Base-by-base conservation (phyloP, 2,329 filamentous ascomycete genomes). In the Botrytis pseudocinerea region DNA sequence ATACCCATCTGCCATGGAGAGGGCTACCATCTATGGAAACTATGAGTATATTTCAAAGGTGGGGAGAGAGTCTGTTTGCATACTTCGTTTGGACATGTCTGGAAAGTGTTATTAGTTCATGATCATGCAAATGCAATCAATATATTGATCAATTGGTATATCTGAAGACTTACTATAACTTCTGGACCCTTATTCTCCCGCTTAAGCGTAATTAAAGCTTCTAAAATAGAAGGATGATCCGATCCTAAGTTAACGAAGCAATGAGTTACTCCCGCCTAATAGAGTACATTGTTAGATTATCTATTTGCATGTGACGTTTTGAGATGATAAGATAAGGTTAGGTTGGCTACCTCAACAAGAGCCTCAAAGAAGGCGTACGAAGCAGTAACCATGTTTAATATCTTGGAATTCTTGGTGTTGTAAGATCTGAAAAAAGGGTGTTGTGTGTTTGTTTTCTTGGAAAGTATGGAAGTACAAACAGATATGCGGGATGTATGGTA, bases 1-100 rank as follows among this genome's bases (percentile, higher is more conserved):
- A 78, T 91, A 93, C 57, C 92, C 92, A 79, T 93, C 91, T 16
- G 92, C 92, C 89, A 93, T 92, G 46, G 91, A 93, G 16, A 93
- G 85, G 9, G 91, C 92, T 9, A 92, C 91, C 89, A 93, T 92
- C 86, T 91, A 76, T 20, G 40, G 40, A 63, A 64, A 65, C 74
- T 54, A 75, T 75, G 74, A 57, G 51, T 28, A 71, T 74, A 64
- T 73, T 62, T 62, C 32, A 61, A 32, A 46, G 10, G 12, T 32
- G 40, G 54, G 44, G 28, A 38, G 42, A 22, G 54, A 76, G 78
- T 65, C 8, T n/a, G 22, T 73, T 32, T 69, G 32, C 63, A 48
- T 82, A 90, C 89, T 84, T 93, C 90, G 78, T 92, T 92, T 2
- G 90, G 90, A 80, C 90, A 92, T 62, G 91, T 72, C 71, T 72